Evolutionary conservation across 768 basidiomycete genomes (phyloP), one percentile per base, ranked within the genome.

Genomic region (Agaricus bisporus): DNA sequence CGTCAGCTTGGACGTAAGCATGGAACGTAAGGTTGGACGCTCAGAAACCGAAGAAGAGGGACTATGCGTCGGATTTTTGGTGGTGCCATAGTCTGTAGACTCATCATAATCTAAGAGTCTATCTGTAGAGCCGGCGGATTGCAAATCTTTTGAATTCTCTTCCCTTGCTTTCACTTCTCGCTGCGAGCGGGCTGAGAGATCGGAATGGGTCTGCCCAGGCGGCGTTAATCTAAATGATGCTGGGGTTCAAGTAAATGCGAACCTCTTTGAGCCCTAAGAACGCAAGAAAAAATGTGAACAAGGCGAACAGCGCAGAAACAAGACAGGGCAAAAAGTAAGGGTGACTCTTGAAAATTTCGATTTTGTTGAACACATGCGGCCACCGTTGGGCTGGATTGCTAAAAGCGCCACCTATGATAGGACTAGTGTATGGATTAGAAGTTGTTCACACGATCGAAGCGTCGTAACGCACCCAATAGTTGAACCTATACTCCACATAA

Each of bases 401-500:
- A 3, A 90, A 64, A 6, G 76, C 56, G 18, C 88, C 88, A 29
- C 87, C 87, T 3, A 88, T 67, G 22, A 81, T 69, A 14, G 87
- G 86, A 1, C 86, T 87, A 12, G 10, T 22, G 15, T 28, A 35
- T 1, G 11, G 25, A 12, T 51, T 9, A 47, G 26, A 25, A 38
- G 39, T 4, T 38, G 5, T 32, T 32, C 5, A 32, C 12, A 20
- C 11, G 12, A 38, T 37, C 32, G 17, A 28, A 18, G 28, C 32
- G 36, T n/a, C 39, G 6, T 18, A 6, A 56, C 66, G n/a, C 43
- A 72, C 70, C 62, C 71, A 6, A 67, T 49, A 0, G 69, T 72
- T 0, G 58, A 54, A 0, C 71, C 72, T 15, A 65, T 5, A 37
- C 64, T 66, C 72, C 71, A 73, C 48, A 68, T 65, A 11, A 72